Evolutionary conservation across 139 green algal genomes (phyloP), one percentile per base, ranked within the genome.

Genomic region (Micromonas commoda): DNA sequence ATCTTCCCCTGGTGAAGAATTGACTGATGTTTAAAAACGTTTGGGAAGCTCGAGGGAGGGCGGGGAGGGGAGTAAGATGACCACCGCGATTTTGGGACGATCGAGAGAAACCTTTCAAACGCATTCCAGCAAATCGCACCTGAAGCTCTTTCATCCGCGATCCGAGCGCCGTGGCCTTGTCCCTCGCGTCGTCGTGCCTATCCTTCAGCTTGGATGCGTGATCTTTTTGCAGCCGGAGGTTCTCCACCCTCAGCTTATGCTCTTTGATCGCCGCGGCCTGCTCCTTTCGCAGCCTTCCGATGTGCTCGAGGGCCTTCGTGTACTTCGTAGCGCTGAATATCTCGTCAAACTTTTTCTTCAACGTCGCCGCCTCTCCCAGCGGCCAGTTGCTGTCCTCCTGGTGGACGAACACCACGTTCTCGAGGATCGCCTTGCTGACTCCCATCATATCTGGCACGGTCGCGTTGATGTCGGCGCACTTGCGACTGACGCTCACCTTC

Each of bases 341-440:
- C 77, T 97, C 92, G 75, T 99, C 95, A 87, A 99, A 99, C 79
- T 94, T 94, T 54, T 95, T 93, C 84, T 99, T 99, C 26, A 99
- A 84, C 28, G 86, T 84, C 51, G 86, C 76, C 9, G 83, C 88
- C 61, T 99, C 95, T 1, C 87, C 87, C 67, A 99, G 87, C 6
- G 95, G 95, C 95, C 95, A 99, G 85, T 96, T 97, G 77, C 86
- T 91, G 26, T 98, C 95, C 77, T 99, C 95, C 82, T 98, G 94
- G 83, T 99, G 95, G 60, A 99, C 95, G 79, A 99, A 99, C 53
- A 99, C 96, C 26, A 99, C 95, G 77, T 96, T 97, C 71, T 98
- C 95, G 75, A 99, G 86, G 4, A 96, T 83, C 2, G 89, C 91
- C 87, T 97, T 96, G 32, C 81, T 91, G 21, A 98, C 94, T 1